Base-by-base conservation (phyloP, 1,284 basidiomycete genomes). In the Puccinia brachypodii region DNA sequence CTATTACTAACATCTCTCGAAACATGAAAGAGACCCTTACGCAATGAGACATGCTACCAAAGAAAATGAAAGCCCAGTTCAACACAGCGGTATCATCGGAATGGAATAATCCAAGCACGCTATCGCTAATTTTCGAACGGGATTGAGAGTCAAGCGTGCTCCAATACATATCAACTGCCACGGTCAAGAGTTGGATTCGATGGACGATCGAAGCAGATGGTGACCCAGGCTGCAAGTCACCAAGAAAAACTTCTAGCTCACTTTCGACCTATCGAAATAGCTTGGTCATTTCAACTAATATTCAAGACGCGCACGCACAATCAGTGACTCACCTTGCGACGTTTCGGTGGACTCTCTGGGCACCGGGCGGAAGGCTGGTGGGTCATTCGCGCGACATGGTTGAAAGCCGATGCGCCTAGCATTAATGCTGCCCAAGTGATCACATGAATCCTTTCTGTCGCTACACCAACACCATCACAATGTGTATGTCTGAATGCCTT, bases 101-200 rank as follows among this genome's bases (percentile, higher is more conserved):
- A 7, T 90, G 88, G 31, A 95, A 88, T 62, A 92, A 89, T 58
- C 90, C 89, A 13, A 91, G 84, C 19, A 95, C 88, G 1, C 88
- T 87, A 14, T 88, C 85, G 62, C 91, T 87, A 33, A 94, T 88
- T 1, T 90, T 88, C 56, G 87, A 86, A 82, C 91, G 91, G 19
- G 91, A 88, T n/a, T 88, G 86, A 33, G 87, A 85, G 82, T 92
- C 90, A 36, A 95, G 85, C 22, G 88, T 85, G 28, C 84, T 47
- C 92, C 92, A 94, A 85, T 95, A 91, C 36, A 90, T 89, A 84
- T 93, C 91, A 81, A 94, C 89, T 84, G 96, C 88, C 87, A 98
- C 96, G n/a, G 95, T 89, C 0, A 96, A 87, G 3, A 91, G 88
- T 87, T 97, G 95, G 0, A 95, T 87, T 78, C 90, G 89, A 83